phyloP scores from a whole-genome alignment of 2,329 filamentous ascomycete species.

The Cercospora canescens region DNA sequence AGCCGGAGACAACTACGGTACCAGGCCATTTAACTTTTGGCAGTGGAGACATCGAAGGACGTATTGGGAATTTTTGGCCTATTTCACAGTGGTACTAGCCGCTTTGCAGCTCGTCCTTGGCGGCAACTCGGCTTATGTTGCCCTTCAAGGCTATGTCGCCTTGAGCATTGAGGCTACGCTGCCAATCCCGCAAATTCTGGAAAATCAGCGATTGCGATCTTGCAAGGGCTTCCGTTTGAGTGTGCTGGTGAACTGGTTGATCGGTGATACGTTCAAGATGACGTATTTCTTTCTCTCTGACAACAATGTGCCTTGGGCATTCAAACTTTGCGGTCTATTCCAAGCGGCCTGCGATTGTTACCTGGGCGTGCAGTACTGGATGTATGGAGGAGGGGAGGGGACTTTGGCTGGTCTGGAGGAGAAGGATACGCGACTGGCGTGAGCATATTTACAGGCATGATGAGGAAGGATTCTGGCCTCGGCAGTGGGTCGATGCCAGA shows the following conservation, averaged over 20 bases:
- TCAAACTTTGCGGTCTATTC: slow-evolving; percentile 80
- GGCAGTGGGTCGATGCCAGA: not conserved
- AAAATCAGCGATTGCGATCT: slow-evolving; percentile 67
- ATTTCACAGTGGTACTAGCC: slow-evolving; percentile 63
- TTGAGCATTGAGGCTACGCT: slow-evolving; percentile 79
- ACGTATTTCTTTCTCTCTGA: slow-evolving; percentile 72
- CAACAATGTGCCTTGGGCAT: slow-evolving; percentile 68
- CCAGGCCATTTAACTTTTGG: slow-evolving; percentile 77
- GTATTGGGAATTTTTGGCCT: slow-evolving; percentile 78
- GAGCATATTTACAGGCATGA: not conserved
- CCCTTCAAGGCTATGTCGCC: slow-evolving; percentile 70
- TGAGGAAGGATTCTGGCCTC: not conserved
- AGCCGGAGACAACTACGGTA: slow-evolving; percentile 42
- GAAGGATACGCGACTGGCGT: slow-evolving; percentile 32
- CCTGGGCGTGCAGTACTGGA: slow-evolving; percentile 71
- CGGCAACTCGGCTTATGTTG: slow-evolving; percentile 61
- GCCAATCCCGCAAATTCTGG: slow-evolving; percentile 74
- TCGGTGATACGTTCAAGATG: slow-evolving; percentile 84
- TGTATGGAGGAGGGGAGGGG: slow-evolving; percentile 60
- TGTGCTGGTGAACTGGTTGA: slow-evolving; percentile 74
- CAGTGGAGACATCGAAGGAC: slow-evolving; percentile 74
- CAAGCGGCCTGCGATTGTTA: slow-evolving; percentile 75
- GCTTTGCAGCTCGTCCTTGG: slow-evolving; percentile 68
- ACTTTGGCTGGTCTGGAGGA: slow-evolving; percentile 17
- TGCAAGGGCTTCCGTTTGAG: slow-evolving; percentile 77